Base-by-base conservation (phyloP, 441 rosid genomes). In the Populus hybrid region DNA sequence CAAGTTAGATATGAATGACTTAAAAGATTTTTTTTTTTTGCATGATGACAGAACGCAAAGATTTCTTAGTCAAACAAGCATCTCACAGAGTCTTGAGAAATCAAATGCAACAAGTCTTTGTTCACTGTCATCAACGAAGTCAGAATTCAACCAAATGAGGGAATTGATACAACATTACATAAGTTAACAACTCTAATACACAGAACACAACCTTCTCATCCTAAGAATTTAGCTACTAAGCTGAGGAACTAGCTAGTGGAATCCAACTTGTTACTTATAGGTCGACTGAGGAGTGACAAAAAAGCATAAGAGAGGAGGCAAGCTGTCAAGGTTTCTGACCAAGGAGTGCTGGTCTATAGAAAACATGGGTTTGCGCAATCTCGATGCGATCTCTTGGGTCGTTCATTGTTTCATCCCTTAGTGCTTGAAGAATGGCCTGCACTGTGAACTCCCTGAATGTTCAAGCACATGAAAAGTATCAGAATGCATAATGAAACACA, bases 351-450 rank as follows among this genome's bases (percentile, higher is more conserved):
- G 99, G 99, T 86, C 97, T 87, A 85, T 90, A 91, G 85, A 94
- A 94, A 67, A 95, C 97, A 83, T 94, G 98, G 76, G 86, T 92
- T 76, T 95, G 98, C 30, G 97, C 99, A 75, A 95, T 92, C 89
- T 95, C 95, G 12, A 95, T 95, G 72, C 98, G 88, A 69, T 92
- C 99, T 28, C 98, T 85, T 1, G 99, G 98, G 80, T 96, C 99
- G 26, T 92, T 91, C 91, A 94, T 32, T 63, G 97, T 96, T 82
- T 96, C 98, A 72, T 96, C 99, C 81, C 95, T 87, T 78, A 96
- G 76, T 5, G 99, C 99, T 84, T 96, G 91, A 73, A 96, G 86
- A 63, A 96, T 94, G n/a, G 97, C 97, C 78, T 83, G 84, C 40
- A 95, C 81, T 74, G 94, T 84, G 63, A 84, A 81, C 83, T 94